phyloP scores from a whole-genome alignment of 257 asterid species.

The Ophiorrhiza pumila region DNA sequence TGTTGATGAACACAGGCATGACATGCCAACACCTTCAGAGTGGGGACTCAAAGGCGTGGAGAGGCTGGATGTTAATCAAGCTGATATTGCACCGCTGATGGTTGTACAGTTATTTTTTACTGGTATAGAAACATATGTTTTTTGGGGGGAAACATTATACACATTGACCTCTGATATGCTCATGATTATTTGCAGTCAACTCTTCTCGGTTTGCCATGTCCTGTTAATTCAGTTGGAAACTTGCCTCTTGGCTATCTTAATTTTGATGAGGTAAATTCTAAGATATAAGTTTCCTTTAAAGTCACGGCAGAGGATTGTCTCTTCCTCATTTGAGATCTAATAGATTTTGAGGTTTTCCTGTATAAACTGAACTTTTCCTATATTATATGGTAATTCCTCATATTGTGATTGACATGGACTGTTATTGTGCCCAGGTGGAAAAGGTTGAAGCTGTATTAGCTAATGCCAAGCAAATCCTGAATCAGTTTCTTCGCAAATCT shows the following conservation, averaged over 20 bases:
- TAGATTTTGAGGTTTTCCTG: background rate
- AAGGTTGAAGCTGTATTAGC: constrained; percentile 93
- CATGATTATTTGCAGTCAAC: constrained; percentile 65
- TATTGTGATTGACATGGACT: constrained; percentile 17
- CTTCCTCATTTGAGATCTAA: background rate
- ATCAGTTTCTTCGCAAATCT: constrained; percentile 74
- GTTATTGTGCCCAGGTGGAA: constrained; percentile 45
- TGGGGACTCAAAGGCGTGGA: constrained; percentile 91
- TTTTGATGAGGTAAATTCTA: constrained; percentile 59
- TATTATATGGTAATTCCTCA: constrained; percentile 1
- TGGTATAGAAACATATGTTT: too few relatives aligned
- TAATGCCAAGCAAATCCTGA: constrained; percentile 84
- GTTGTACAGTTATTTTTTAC: constrained; percentile 42
- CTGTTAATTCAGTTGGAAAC: constrained; percentile 90
- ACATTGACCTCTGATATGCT: constrained; percentile 22
- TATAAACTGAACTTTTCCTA: background rate
- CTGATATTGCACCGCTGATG: constrained; percentile 96
- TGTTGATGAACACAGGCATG: constrained; percentile 84
- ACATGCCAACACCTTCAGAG: constrained; percentile 79
- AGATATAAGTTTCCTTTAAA: background rate
- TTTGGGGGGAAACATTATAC: background rate
- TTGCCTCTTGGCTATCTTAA: constrained; percentile 76
- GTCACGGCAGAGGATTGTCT: background rate
- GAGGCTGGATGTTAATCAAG: constrained; percentile 96
- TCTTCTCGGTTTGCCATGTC: constrained; percentile 89